Percentiles rank a stretch among this genome's conserved stretches.
Evolutionary conservation across 345 rosid genomes (phyloP).

Genomic region (Murraya paniculata): DNA sequence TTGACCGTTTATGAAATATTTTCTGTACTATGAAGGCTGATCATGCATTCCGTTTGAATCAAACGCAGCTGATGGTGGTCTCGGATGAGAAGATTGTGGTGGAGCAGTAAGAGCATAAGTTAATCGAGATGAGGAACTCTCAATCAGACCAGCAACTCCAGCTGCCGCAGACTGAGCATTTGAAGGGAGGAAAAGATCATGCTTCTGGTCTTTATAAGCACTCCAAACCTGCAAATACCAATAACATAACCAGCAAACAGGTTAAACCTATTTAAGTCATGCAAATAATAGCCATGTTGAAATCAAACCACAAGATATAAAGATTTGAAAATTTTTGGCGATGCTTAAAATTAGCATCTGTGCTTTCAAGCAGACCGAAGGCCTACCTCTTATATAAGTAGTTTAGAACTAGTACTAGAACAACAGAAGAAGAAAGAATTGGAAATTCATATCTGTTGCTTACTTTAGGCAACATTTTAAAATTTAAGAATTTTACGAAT

Average conservation of each 20-base stretch:
- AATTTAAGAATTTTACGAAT: not conserved
- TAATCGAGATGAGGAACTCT: slow-evolving; percentile 71
- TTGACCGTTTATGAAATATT: not conserved
- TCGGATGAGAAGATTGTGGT: slow-evolving; percentile 36
- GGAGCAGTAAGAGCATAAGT: slow-evolving; percentile 88
- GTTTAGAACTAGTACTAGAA: not conserved
- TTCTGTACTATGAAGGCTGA: slow-evolving; percentile 22
- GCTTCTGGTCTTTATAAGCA: slow-evolving; percentile 97
- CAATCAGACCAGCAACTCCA: slow-evolving; percentile 96
- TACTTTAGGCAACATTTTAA: not conserved
- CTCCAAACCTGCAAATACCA: slow-evolving; percentile 69
- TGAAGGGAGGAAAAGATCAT: slow-evolving; percentile 94
- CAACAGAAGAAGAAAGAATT: not conserved
- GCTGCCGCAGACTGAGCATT: slow-evolving; percentile 90
- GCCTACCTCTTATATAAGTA: not conserved
- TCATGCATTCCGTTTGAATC: slow-evolving; percentile 41
- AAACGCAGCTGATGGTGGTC: slow-evolving; percentile 28
- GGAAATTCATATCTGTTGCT: not conserved
- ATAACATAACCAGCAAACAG: not conserved
- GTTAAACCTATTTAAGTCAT: not conserved
- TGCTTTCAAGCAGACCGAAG: not conserved
- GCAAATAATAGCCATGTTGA: not conserved
- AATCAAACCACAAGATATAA: not conserved
- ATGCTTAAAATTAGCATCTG: not conserved
- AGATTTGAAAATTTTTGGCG: not conserved